A percentile compares a stretch with the other conserved stretches of the same genome.
phyloP scores from a whole-genome alignment of 768 basidiomycete genomes.

The Mycena olivaceomarginata region DNA sequence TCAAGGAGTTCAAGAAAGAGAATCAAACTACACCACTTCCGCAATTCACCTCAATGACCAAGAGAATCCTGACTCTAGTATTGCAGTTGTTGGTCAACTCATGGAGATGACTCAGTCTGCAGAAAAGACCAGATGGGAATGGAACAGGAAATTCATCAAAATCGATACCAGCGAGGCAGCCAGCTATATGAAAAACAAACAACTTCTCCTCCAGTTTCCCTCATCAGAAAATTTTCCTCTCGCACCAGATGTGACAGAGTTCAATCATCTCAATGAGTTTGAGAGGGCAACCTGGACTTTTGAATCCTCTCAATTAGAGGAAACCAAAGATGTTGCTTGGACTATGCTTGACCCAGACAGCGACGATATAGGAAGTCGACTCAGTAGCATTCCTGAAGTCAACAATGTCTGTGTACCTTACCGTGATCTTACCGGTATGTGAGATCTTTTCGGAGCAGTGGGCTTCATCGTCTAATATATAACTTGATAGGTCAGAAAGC shows the following conservation, averaged over 20 bases:
- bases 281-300: constrained; percentile 17
- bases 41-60: constrained; percentile 19
- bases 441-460: constrained; percentile 7
- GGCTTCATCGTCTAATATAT: neutral
- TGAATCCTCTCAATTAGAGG: constrained; percentile 5
- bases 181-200: constrained; percentile 12
- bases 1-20: constrained; percentile 12
- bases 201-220: constrained; percentile 20
- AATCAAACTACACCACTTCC: neutral
- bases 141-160: constrained; percentile 17
- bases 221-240: constrained; percentile 16
- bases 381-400: constrained; percentile 8
- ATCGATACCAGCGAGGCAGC: constrained; percentile 8
- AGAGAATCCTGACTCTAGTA: constrained; percentile 7
- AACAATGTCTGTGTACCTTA: constrained; percentile 21
- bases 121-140: constrained; percentile 18
- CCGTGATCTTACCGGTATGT: constrained; percentile 13
- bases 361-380: neutral
- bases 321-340: constrained; percentile 23
- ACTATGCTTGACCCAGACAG: constrained; percentile 26
- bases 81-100: constrained; percentile 19
- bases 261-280: neutral
- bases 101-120: constrained; percentile 30
- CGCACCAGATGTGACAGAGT: constrained; percentile 13
- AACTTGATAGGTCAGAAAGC: constrained; percentile 9